Percentiles rank a stretch among this genome's conserved stretches.
Evolutionary conservation across 1,284 basidiomycete genomes (phyloP).

Genomic region (Moniliophthora roreri): DNA sequence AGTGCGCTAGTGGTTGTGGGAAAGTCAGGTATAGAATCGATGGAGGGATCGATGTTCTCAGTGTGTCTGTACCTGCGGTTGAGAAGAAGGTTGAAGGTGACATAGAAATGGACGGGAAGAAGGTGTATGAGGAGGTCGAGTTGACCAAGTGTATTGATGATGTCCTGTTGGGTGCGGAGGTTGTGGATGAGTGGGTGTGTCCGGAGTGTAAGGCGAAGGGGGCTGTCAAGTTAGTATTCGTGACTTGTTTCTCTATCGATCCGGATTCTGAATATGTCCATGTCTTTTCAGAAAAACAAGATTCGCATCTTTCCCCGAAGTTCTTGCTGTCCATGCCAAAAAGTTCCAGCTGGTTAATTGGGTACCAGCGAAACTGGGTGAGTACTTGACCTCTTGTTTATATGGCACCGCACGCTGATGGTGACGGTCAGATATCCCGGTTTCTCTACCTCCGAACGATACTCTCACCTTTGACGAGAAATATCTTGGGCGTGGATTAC

Average conservation of each 20-base stretch:
- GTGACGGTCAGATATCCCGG: constrained; percentile 85
- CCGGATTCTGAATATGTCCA: neutral
- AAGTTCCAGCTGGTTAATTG: constrained; percentile 97
- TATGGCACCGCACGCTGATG: too few relatives aligned
- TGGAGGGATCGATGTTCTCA: constrained; percentile 66
- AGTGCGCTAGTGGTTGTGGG: constrained; percentile 77
- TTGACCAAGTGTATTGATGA: constrained; percentile 68
- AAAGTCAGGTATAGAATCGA: constrained; percentile 92
- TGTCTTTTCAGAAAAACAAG: constrained; percentile 54
- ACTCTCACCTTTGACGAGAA: constrained; percentile 59
- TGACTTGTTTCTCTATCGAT: neutral
- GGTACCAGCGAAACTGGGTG: constrained; percentile 94
- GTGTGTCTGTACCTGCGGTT: constrained; percentile 76
- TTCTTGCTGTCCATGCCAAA: constrained; percentile 88
- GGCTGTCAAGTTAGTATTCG: constrained; percentile 42
- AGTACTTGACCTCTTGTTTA: too few relatives aligned
- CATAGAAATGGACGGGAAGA: constrained; percentile 50
- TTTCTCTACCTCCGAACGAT: constrained; percentile 70
- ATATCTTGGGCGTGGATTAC: constrained; percentile 76
- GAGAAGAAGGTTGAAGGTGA: constrained; percentile 34
- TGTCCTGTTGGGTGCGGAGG: constrained; percentile 64
- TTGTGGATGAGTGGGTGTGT: constrained; percentile 69
- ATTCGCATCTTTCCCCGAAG: constrained; percentile 87
- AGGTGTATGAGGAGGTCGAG: constrained; percentile 68
- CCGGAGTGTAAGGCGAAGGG: constrained; percentile 37